Evolutionary conservation across 305 asterid species (phyloP).

Genomic region (Fraxinus velutina): DNA sequence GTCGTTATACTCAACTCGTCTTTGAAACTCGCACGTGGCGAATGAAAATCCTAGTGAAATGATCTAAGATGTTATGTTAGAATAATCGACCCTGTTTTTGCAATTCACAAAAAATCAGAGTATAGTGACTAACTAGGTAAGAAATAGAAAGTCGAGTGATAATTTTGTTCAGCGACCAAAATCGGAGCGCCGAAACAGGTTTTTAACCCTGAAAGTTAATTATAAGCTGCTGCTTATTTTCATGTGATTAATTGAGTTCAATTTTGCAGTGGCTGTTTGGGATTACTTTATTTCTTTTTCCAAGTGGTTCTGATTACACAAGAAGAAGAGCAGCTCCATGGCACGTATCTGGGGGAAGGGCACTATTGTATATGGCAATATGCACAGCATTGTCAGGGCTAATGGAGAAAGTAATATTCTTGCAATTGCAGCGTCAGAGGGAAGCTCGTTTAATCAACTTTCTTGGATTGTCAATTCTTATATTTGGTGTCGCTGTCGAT

Average conservation of each 20-base stretch:
- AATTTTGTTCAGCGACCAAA: neutral
- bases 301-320: slow-evolving; percentile 31
- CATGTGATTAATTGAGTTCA: neutral
- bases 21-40: neutral
- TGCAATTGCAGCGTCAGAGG: slow-evolving; percentile 29
- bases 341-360: slow-evolving; percentile 56
- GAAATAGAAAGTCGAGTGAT: neutral
- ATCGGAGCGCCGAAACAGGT: neutral
- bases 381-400: slow-evolving; percentile 63
- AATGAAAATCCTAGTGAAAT: neutral
- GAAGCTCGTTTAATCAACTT: slow-evolving; percentile 53
- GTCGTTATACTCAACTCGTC: neutral
- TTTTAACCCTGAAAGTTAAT: neutral
- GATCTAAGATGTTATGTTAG: neutral
- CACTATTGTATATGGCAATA: slow-evolving; percentile 59
- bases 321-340: slow-evolving; percentile 40
- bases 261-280: slow-evolving; percentile 59
- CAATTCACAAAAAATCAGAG: no score
- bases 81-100: neutral
- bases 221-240: neutral
- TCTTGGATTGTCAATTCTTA: slow-evolving; percentile 55
- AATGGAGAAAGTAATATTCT: slow-evolving; percentile 50
- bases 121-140: neutral
- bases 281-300: slow-evolving; percentile 36
- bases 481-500: slow-evolving; percentile 63